phyloP scores from a whole-genome alignment of 148 eudicot genomes.

The Rhododendron henanense region DNA sequence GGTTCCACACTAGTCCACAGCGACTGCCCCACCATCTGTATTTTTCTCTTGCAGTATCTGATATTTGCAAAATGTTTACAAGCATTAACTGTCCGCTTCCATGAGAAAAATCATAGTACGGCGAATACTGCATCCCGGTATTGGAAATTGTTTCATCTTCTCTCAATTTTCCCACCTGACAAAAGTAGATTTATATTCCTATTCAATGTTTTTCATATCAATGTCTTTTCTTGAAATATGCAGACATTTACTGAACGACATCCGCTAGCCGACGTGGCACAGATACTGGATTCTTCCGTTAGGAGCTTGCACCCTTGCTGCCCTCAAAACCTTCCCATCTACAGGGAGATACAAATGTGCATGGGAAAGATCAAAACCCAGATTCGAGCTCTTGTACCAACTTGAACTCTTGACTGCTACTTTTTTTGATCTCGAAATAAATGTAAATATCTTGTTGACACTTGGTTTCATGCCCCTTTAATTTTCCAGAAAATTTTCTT shows the following conservation, averaged over 20 bases:
- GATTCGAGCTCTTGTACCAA: conserved; percentile 74
- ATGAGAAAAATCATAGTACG: background rate
- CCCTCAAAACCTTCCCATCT: conserved; percentile 63
- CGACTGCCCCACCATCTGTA: background rate
- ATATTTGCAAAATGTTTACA: background rate
- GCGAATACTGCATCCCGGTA: background rate
- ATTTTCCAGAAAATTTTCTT: too few relatives aligned
- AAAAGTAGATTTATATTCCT: background rate
- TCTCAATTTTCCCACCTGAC: background rate
- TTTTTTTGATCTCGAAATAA: background rate
- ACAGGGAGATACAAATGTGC: conserved; percentile 73
- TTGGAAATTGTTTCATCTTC: background rate
- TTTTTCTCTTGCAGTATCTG: background rate
- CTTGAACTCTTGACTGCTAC: conserved; percentile 18
- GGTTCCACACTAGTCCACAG: background rate
- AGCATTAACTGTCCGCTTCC: conserved; percentile 1
- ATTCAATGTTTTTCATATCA: background rate
- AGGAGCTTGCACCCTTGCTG: conserved; percentile 64
- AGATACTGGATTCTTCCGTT: conserved; percentile 67
- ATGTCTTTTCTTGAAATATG: conserved; percentile 9
- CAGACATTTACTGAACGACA: conserved; percentile 83
- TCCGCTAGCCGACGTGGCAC: conserved; percentile 83
- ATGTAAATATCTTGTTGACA: background rate
- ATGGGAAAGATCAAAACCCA: conserved; percentile 80
- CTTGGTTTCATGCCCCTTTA: background rate